Conservation (phyloP, 1,284 basidiomycete genomes). For the Pseudozyma sp. region DNA sequence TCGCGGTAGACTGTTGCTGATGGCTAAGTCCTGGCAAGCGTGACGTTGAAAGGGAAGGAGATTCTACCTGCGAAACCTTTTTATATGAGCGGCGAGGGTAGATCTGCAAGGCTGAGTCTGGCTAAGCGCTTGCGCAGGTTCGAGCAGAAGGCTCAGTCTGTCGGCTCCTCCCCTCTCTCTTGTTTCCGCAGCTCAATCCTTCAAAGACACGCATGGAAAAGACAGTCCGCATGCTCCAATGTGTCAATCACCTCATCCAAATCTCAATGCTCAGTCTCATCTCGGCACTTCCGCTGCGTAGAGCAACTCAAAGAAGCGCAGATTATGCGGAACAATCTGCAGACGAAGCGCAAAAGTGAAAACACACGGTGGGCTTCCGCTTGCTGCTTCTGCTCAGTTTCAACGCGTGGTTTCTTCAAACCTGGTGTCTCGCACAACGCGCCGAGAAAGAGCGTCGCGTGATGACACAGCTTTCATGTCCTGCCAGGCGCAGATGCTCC, state of each 20-base stretch:
- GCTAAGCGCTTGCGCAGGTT: background rate
- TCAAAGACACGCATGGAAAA: too few species aligned
- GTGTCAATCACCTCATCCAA: conserved; percentile 4
- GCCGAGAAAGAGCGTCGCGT: conserved; percentile 31
- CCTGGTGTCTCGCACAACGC: background rate
- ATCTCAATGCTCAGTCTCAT: conserved; percentile 3
- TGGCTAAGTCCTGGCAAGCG: too few species aligned
- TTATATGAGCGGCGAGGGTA: too few species aligned
- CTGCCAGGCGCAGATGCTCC: too few species aligned
- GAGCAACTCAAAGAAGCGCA: background rate
- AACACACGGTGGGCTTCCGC: too few species aligned
- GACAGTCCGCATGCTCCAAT: background rate
- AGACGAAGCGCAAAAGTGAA: too few species aligned
- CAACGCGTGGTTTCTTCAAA: background rate
- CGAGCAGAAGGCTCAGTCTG: background rate
- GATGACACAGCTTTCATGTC: conserved; percentile 19
- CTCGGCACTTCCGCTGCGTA: conserved; percentile 1
- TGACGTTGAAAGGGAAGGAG: too few species aligned
- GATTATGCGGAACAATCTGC: too few species aligned
- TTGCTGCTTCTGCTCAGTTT: conserved; percentile 3
- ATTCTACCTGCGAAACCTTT: too few species aligned
- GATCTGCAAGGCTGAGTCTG: too few species aligned
- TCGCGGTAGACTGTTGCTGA: too few species aligned
- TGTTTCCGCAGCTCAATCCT: background rate
- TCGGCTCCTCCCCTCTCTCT: background rate